Evolutionary conservation across 495 filamentous ascomycete genomes (phyloP).

Genomic region (Talaromyces trachyspermus): DNA sequence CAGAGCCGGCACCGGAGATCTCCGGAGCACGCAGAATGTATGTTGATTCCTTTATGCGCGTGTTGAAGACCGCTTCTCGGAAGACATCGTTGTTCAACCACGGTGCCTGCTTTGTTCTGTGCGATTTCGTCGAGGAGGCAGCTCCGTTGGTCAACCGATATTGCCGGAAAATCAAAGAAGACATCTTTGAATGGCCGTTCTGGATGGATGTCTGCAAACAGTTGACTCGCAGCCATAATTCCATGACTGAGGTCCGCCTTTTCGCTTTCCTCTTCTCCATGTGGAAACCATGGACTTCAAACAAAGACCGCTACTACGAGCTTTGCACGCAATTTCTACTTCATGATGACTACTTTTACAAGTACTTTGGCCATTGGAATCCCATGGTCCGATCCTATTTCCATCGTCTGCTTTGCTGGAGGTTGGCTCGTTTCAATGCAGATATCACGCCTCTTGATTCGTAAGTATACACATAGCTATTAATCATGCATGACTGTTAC

Average conservation of each 20-base stretch:
- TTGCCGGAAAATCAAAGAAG: conserved; percentile 37
- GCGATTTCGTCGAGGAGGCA: conserved; percentile 85
- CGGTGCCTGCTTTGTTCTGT: conserved; percentile 82
- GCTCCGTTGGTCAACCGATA: conserved; percentile 54
- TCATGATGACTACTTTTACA: conserved; percentile 69
- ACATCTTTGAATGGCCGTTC: conserved; percentile 71
- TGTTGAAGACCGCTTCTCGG: conserved; percentile 66
- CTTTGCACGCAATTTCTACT: conserved; percentile 77
- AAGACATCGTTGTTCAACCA: conserved; percentile 79
- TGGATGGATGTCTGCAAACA: conserved; percentile 80
- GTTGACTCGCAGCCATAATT: conserved; percentile 85
- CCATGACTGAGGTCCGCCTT: conserved; percentile 84
- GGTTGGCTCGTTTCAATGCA: conserved; percentile 71
- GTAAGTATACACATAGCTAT: conserved; percentile 42
- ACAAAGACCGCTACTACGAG: conserved; percentile 59
- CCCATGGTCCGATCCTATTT: conserved; percentile 97
- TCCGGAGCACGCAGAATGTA: conserved; percentile 60
- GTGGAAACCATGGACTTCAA: conserved; percentile 67
- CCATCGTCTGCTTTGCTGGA: conserved; percentile 91
- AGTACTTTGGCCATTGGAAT: conserved; percentile 94
- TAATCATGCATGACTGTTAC: neutral
- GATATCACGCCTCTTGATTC: conserved; percentile 58
- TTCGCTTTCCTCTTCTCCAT: conserved; percentile 77
- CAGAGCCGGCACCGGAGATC: conserved; percentile 52
- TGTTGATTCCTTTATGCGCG: conserved; percentile 65